Evolutionary conservation across 768 basidiomycete species (phyloP), one percentile per base, ranked within the genome.

Genomic region (Suillus lakei): DNA sequence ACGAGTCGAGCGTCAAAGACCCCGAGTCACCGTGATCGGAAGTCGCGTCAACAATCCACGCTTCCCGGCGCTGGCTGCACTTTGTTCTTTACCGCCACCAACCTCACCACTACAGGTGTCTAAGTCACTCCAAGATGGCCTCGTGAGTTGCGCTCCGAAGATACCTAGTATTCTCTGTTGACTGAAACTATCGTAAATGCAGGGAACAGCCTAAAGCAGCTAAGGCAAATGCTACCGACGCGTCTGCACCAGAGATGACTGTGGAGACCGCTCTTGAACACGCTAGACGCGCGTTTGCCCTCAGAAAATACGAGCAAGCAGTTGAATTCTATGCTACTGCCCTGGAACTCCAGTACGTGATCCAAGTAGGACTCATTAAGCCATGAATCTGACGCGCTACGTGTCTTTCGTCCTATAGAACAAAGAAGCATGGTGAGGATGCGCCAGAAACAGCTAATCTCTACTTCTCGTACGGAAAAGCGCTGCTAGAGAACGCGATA

Each of bases 401-500:
- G 6, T n/a, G 36, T 36, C 26, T 61, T 10, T 13, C 28, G 5
- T n/a, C 26, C 32, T 5, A 30, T 67, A 96, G 95, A 68, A 92
- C 93, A 30, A 80, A 86, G 72, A 82, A 88, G 70, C 80, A 88
- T 65, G 92, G 89, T 43, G 96, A 99, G 58, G 84, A 95, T 72
- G 87, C 91, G 28, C 90, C 91, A 0, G 89, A 93, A 72, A 89
- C 85, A 61, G 97, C 95, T 9, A 95, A 98, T 72, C 75, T 97
- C 26, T 92, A 98, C 66, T 91, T 97, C 65, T 83, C 86, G 4
- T 99, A 99, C 73, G 98, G 98, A 16, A 95, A 92, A 76, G 95
- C 98, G 5, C 79, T 99, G 48, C 84, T 98, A 63, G 95, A 96
- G 80, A 95, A 97, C 72, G 97, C 96, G 6, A 93, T 98, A 65